These are phyloP conservation scores for Metarhizium rileyi DNA, from an alignment of 2,329 filamentous ascomycete species.

Conservation along the genomic window DNA sequence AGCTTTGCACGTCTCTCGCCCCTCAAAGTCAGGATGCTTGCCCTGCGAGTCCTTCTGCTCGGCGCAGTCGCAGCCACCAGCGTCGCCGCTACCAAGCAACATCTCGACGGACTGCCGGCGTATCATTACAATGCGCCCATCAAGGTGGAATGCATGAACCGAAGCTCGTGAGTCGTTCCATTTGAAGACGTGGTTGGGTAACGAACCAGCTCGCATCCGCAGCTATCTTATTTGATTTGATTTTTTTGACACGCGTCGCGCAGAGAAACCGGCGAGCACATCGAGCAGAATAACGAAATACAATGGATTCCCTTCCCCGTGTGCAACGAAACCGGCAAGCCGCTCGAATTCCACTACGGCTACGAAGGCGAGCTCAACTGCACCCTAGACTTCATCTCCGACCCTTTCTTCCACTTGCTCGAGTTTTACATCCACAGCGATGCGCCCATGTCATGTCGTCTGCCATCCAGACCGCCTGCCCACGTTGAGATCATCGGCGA, in stretches of 20 bases:
- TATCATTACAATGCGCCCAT: constrained; percentile 60
- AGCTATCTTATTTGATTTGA: not conserved
- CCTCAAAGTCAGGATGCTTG: constrained; percentile 1
- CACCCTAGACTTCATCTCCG: constrained; percentile 66
- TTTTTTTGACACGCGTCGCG: constrained; percentile 1
- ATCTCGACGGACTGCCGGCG: constrained; percentile 38
- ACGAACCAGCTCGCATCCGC: not conserved
- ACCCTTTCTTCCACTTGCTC: constrained; percentile 78
- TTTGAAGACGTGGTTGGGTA: not conserved
- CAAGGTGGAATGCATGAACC: constrained; percentile 63
- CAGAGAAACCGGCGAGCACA: constrained; percentile 83
- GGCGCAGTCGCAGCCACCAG: constrained; percentile 5
- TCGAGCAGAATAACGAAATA: constrained; percentile 74
- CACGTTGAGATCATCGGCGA: constrained; percentile 46
- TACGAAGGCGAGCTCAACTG: constrained; percentile 74
- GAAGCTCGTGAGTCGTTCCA: constrained; percentile 60
- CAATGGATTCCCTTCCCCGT: constrained; percentile 85
- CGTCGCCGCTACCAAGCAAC: constrained; percentile 21
- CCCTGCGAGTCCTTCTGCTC: constrained; percentile 1
- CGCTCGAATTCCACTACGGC: constrained; percentile 82
- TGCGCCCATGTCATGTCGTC: constrained; percentile 81
- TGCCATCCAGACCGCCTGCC: constrained; percentile 63
- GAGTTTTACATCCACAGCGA: constrained; percentile 98
- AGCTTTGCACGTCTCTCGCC: not conserved
- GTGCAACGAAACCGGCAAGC: constrained; percentile 78